Base-by-base conservation (phyloP, 2,329 filamentous ascomycete species). In the Fusarium sp. region DNA sequence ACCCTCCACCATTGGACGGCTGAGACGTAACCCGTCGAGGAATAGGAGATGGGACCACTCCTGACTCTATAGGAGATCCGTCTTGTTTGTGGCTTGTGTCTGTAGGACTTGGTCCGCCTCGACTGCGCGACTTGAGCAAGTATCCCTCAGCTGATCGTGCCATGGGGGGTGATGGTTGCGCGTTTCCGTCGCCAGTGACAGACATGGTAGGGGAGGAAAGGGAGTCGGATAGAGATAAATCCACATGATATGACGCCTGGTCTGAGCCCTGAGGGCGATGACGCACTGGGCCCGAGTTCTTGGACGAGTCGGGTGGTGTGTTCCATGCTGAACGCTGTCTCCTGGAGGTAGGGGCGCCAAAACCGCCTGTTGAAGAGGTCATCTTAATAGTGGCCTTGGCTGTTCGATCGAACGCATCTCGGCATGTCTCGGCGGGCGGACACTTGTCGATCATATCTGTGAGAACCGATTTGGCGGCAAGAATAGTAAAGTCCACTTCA, bases 401-500 rank as follows among this genome's bases (percentile, higher is more conserved):
- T 82, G 97, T 98, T 39, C 95, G 89, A 73, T 97, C 93, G 76
- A 98, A 97, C 1, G 96, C 94, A 77, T 98, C 94, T 15, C 94
- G 89, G 77, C 95, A 98, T 13, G 94, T 93, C 83, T 97, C 94
- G 32, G 95, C 95, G 0, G 95, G 95, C 0, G 95, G 94, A 71
- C 96, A 98, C 78, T 97, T 97, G 70, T 96, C 92, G 69, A 96
- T 94, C 66, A 98, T 85, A 75, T 97, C 96, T 7, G 89, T 91
- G 43, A 98, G 89, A 10, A 98, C 94, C 3, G 95, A 97, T 48
- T 93, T 97, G 22, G 94, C 95, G 10, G 94, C 93, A 48, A 97
- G 84, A 10, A 98, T 92, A 1, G 95, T 98, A 74, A 97, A 97
- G 77, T 98, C 95, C n/a, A 98, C 94, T 77, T 98, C 95, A 74